phyloP scores from a whole-genome alignment of 164 flowering plant genomes.

The Nelumbo lutea region DNA sequence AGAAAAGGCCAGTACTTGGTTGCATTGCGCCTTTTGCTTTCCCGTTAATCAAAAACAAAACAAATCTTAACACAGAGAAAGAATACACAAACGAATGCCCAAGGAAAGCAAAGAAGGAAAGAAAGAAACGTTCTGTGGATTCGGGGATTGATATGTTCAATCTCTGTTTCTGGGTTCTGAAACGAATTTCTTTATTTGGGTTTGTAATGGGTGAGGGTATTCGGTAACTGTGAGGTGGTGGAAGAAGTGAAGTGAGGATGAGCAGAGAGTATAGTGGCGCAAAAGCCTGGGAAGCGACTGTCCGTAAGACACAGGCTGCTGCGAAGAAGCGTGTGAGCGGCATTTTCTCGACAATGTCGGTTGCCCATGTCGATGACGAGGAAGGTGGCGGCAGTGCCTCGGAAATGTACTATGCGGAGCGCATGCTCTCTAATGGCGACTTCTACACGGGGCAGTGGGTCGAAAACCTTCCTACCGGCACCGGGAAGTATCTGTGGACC shows the following conservation, averaged over 20 bases:
- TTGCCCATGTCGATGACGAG: conserved; percentile 44
- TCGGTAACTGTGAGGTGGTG: neutral
- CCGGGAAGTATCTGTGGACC: conserved; percentile 80
- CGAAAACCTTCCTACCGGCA: conserved; percentile 73
- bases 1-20: conserved; percentile 10
- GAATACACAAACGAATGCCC: neutral
- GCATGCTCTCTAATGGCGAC: conserved; percentile 71
- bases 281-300: conserved; percentile 77
- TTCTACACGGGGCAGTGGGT: conserved; percentile 74
- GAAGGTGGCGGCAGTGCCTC: conserved; percentile 10
- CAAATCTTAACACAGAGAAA: neutral
- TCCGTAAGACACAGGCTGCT: conserved; percentile 59
- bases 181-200: neutral
- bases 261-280: conserved; percentile 35
- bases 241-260: conserved; percentile 17
- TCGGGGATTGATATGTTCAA: too few species aligned
- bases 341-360: conserved; percentile 48
- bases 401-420: conserved; percentile 52
- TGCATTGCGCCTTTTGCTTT: conserved; percentile 8
- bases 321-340: conserved; percentile 56
- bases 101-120: neutral
- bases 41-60: conserved; percentile 4
- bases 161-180: neutral
- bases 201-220: neutral
- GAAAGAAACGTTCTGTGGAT: neutral